phyloP scores from a whole-genome alignment of 345 rosid species.

The Carallia pectinifolia region DNA sequence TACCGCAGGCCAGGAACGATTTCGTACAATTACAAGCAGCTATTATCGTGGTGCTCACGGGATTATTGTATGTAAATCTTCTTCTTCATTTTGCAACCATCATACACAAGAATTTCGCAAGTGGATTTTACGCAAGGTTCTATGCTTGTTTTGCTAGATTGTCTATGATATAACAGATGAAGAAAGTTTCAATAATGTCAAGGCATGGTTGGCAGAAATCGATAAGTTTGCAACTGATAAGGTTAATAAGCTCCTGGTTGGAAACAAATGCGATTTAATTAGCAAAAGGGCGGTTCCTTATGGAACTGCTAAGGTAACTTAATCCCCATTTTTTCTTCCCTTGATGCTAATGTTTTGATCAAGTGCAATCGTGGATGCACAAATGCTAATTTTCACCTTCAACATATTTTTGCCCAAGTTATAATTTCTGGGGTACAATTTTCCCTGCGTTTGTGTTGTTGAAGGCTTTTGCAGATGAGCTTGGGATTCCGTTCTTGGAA shows the following conservation, averaged over 20 bases:
- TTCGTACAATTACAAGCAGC: slow-evolving; percentile 94
- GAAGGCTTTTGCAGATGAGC: slow-evolving; percentile 74
- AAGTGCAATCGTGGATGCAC: not conserved
- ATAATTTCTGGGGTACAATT: not conserved
- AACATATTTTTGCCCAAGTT: not conserved
- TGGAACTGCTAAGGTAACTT: slow-evolving; percentile 70
- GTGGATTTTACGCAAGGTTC: not conserved
- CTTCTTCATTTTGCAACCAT: slow-evolving; percentile 7
- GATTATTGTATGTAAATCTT: slow-evolving; percentile 48
- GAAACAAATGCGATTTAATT: slow-evolving; percentile 66
- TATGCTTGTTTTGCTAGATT: slow-evolving; percentile 37
- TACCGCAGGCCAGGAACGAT: slow-evolving; percentile 96
- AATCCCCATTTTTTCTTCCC: not conserved
- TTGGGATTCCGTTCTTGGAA: slow-evolving; percentile 80
- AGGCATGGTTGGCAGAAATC: slow-evolving; percentile 75
- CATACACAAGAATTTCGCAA: not conserved
- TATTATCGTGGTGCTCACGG: slow-evolving; percentile 98
- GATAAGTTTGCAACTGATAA: slow-evolving; percentile 71
- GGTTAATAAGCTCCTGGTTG: slow-evolving; percentile 75
- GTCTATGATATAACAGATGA: slow-evolving; percentile 81
- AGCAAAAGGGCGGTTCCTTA: slow-evolving; percentile 62
- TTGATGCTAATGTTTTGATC: not conserved
- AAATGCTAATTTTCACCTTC: no score
- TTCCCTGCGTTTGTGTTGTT: not conserved
- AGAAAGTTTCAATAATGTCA: slow-evolving; percentile 77